A percentile compares a stretch with the other conserved stretches of the same genome.
These are phyloP conservation scores for Postia placenta DNA, from an alignment of 768 basidiomycete genomes.

Conservation along the genomic window DNA sequence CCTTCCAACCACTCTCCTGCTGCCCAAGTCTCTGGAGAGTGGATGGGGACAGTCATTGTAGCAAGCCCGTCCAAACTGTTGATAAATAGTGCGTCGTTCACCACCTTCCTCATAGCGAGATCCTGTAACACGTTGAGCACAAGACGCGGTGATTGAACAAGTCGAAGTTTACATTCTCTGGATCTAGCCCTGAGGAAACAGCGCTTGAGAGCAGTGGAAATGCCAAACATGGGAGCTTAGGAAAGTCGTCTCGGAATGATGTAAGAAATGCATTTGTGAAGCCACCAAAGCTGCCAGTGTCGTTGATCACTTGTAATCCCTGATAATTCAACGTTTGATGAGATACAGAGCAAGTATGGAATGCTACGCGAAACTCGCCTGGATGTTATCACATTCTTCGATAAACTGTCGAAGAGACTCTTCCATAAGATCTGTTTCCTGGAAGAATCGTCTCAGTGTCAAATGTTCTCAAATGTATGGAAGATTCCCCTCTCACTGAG, in stretches of 20 bases:
- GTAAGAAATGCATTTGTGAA: slow-evolving; percentile 56
- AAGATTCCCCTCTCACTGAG: too few species aligned
- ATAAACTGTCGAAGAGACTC: slow-evolving; percentile 58
- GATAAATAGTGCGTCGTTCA: slow-evolving; percentile 59
- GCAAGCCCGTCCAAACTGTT: slow-evolving; percentile 23
- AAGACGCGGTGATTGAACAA: not conserved
- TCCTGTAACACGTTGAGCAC: slow-evolving; percentile 2
- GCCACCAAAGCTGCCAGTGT: slow-evolving; percentile 57
- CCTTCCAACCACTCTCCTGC: slow-evolving; percentile 20
- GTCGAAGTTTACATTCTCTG: slow-evolving; percentile 38
- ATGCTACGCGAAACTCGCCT: slow-evolving; percentile 35
- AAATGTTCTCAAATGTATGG: too few species aligned
- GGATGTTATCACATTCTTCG: slow-evolving; percentile 71
- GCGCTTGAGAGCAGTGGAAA: slow-evolving; percentile 53
- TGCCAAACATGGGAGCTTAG: slow-evolving; percentile 51
- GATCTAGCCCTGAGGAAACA: slow-evolving; percentile 25
- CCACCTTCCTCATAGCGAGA: slow-evolving; percentile 22
- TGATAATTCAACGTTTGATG: slow-evolving; percentile 20
- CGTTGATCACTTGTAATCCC: slow-evolving; percentile 67
- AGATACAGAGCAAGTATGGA: not conserved
- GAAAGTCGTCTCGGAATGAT: slow-evolving; percentile 60
- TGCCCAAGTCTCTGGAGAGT: slow-evolving; percentile 22
- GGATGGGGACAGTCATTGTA: slow-evolving; percentile 25
- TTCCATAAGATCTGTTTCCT: slow-evolving; percentile 68
- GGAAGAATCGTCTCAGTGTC: slow-evolving; percentile 1